Percentiles rank a stretch among this genome's conserved stretches.
Evolutionary conservation across 306 rosid genomes (phyloP).

Genomic region (Lablab purpureus): DNA sequence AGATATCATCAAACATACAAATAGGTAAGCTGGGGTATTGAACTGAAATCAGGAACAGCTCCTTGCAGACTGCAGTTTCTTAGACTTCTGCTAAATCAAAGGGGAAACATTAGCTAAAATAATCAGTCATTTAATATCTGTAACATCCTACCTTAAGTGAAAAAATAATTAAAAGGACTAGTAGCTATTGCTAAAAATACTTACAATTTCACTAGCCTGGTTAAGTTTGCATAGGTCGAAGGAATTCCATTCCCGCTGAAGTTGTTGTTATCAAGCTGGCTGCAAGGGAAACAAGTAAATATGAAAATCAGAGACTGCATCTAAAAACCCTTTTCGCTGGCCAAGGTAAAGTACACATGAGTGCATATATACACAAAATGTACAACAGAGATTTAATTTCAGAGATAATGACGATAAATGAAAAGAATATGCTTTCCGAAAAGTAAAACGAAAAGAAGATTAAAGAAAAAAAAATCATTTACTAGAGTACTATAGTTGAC

Average conservation of each 20-base stretch:
- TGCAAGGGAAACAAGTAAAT: conserved; percentile 45
- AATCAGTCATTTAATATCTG: neutral
- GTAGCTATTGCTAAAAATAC: conserved; percentile 35
- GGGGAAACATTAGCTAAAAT: conserved; percentile 31
- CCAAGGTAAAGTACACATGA: conserved; percentile 30
- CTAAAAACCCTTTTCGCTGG: conserved; percentile 2
- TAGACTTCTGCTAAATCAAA: conserved; percentile 75
- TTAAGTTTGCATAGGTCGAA: conserved; percentile 49
- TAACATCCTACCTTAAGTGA: conserved; percentile 18
- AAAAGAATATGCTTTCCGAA: neutral
- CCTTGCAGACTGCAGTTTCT: conserved; percentile 89
- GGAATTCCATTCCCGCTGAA: conserved; percentile 56
- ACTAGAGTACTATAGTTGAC: neutral
- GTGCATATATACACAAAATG: neutral
- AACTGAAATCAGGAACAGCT: conserved; percentile 75
- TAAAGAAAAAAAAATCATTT: conserved; percentile 6
- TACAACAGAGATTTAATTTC: conserved; percentile 1
- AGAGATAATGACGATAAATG: neutral
- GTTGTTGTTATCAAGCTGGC: conserved; percentile 63
- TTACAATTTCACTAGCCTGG: conserved; percentile 55
- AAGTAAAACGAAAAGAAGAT: neutral
- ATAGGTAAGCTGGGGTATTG: conserved; percentile 62
- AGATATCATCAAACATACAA: conserved; percentile 63
- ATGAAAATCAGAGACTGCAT: neutral
- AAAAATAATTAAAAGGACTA: neutral